Conservation (phyloP, 2,329 filamentous ascomycete species). For the Trichophyton mentagrophytes region DNA sequence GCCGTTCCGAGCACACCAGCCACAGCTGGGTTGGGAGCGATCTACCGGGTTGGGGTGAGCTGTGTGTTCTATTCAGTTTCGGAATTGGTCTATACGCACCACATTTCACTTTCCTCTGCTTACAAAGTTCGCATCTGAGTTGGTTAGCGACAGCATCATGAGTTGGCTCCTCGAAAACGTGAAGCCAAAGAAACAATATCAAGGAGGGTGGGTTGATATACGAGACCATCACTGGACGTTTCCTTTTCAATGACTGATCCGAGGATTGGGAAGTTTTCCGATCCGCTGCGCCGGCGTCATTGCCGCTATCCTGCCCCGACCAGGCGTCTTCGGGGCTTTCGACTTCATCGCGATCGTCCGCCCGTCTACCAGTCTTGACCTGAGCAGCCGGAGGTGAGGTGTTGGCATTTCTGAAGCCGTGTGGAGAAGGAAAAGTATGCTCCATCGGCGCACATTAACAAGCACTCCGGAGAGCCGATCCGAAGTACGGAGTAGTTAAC, state of each 20-base stretch:
- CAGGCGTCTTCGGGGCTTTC: constrained; percentile 25
- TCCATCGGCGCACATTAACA: constrained; percentile 4
- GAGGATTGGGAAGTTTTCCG: constrained; percentile 7
- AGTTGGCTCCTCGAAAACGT: neutral
- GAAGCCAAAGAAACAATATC: neutral
- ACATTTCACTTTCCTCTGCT: constrained; percentile 24
- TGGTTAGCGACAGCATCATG: neutral
- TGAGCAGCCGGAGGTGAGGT: neutral
- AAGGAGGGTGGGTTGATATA: constrained; percentile 5
- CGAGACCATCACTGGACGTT: constrained; percentile 13
- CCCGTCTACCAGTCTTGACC: constrained; percentile 1
- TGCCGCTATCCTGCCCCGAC: constrained; percentile 27
- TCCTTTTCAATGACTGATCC: constrained; percentile 9
- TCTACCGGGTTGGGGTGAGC: constrained; percentile 20
- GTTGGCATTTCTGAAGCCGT: neutral
- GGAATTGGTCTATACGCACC: constrained; percentile 16
- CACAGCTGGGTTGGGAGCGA: constrained; percentile 49
- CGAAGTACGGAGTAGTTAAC: no score
- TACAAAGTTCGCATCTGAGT: constrained; percentile 22
- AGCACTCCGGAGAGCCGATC: neutral
- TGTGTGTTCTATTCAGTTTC: neutral
- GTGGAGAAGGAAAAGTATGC: constrained; percentile 2
- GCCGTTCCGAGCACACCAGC: constrained; percentile 57
- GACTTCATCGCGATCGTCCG: constrained; percentile 10
- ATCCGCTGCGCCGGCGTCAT: constrained; percentile 25